A percentile compares a stretch with the other conserved stretches of the same genome.
phyloP scores from a whole-genome alignment of 2,329 filamentous ascomycete genomes.

The Sclerotinia minor region DNA sequence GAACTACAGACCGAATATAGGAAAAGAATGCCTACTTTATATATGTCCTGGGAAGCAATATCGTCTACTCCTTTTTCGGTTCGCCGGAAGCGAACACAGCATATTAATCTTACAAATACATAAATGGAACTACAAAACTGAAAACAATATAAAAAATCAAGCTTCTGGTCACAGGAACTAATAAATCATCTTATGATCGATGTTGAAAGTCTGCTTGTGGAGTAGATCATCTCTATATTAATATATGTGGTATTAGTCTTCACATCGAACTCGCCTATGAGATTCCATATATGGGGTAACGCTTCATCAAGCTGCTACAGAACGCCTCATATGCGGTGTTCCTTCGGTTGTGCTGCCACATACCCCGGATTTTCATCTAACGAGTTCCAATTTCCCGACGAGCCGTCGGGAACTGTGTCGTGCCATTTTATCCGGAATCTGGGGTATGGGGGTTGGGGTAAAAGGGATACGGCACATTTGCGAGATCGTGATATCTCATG shows the following conservation, averaged over 20 bases:
- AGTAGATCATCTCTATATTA: slow-evolving; percentile 19
- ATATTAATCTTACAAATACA: not conserved
- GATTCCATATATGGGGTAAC: not conserved
- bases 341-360: slow-evolving; percentile 1
- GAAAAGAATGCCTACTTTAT: not conserved
- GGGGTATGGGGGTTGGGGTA: not conserved
- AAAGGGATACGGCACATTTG: not conserved
- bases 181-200: slow-evolving; percentile 8
- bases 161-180: slow-evolving; percentile 18
- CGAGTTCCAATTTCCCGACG: slow-evolving; percentile 27
- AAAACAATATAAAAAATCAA: not conserved
- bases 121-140: slow-evolving; percentile 1
- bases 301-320: slow-evolving; percentile 6
- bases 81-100: not conserved
- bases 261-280: slow-evolving; percentile 16
- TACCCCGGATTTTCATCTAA: slow-evolving; percentile 25
- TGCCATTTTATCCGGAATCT: slow-evolving; percentile 19
- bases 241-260: slow-evolving; percentile 12
- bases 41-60: not conserved
- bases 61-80: not conserved
- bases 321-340: slow-evolving; percentile 11
- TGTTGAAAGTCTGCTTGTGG: not conserved
- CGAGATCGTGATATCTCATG: not conserved
- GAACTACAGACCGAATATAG: not conserved
- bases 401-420: slow-evolving; percentile 26